Percentiles rank a stretch among this genome's conserved stretches.
Evolutionary conservation across 1,139 yeast genomes (phyloP).

Genomic region (Candida sp.): DNA sequence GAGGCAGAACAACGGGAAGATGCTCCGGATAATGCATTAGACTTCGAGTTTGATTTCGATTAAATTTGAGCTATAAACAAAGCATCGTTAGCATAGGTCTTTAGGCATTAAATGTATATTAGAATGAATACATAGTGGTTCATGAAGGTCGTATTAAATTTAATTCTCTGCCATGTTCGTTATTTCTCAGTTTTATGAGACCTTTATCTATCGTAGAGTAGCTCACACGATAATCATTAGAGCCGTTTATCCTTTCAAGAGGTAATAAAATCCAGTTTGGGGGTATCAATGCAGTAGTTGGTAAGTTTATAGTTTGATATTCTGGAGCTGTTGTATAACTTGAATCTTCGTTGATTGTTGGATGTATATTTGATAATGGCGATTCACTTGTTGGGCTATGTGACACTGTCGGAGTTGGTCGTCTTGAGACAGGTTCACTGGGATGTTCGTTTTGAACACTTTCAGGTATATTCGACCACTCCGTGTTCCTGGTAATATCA

Average conservation of each 20-base stretch:
- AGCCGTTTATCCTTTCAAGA: constrained; percentile 10
- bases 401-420: constrained; percentile 2
- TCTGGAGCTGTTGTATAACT: background rate
- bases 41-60: constrained; percentile 30
- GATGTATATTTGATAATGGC: background rate
- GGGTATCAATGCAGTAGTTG: constrained; percentile 26
- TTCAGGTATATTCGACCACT: too few relatives aligned
- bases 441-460: too few relatives aligned
- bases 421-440: constrained; percentile 1
- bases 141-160: constrained; percentile 1
- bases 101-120: background rate
- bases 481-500: too few relatives aligned
- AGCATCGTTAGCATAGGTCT: background rate
- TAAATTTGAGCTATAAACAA: too few relatives aligned
- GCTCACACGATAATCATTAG: constrained; percentile 16
- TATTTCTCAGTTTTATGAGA: constrained; percentile 10
- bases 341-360: background rate
- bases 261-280: constrained; percentile 36
- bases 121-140: background rate
- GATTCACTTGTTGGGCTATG: constrained; percentile 1
- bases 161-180: constrained; percentile 7
- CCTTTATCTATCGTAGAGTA: constrained; percentile 16
- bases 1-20: constrained; percentile 1
- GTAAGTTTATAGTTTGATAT: constrained; percentile 20
- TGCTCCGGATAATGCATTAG: constrained; percentile 6